Conservation (phyloP, 2,329 filamentous ascomycete species). For the Byssothecium circinans region DNA sequence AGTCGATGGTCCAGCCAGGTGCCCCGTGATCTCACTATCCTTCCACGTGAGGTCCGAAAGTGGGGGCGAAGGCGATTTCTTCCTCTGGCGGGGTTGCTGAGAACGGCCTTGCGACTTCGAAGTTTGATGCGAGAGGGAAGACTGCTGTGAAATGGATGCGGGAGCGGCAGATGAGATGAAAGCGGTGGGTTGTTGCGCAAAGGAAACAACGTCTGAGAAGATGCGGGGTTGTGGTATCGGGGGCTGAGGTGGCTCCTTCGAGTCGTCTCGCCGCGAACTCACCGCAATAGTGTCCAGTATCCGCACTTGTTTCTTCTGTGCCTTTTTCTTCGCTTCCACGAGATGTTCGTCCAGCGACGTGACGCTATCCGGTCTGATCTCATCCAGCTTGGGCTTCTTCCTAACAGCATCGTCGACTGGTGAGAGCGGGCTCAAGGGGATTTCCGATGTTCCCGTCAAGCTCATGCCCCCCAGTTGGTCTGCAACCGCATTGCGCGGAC, state of each 20-base stretch:
- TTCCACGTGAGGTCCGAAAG: slow-evolving; percentile 55
- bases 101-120: slow-evolving; percentile 7
- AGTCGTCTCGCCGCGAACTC: slow-evolving; percentile 1
- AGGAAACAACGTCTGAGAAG: slow-evolving; percentile 32
- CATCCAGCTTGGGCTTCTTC: slow-evolving; percentile 41
- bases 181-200: slow-evolving; percentile 30
- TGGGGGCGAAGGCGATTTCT: slow-evolving; percentile 36
- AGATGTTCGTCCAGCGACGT: slow-evolving; percentile 16
- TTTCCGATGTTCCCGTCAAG: slow-evolving; percentile 26
- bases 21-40: slow-evolving; percentile 64
- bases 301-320: neutral
- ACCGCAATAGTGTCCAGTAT: slow-evolving; percentile 10
- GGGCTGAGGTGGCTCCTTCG: slow-evolving; percentile 33
- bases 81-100: slow-evolving; percentile 22
- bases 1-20: slow-evolving; percentile 51
- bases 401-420: slow-evolving; percentile 36
- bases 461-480: slow-evolving; percentile 41
- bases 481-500: slow-evolving; percentile 40
- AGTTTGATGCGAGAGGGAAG: slow-evolving; percentile 5
- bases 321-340: slow-evolving; percentile 4
- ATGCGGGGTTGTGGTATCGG: slow-evolving; percentile 33
- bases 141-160: slow-evolving; percentile 8
- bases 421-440: slow-evolving; percentile 39
- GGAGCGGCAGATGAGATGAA: slow-evolving; percentile 23
- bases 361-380: slow-evolving; percentile 22